These are phyloP conservation scores for Pseudopyricularia cyperi DNA, from an alignment of 2,329 filamentous ascomycete genomes.

Conservation along the genomic window DNA sequence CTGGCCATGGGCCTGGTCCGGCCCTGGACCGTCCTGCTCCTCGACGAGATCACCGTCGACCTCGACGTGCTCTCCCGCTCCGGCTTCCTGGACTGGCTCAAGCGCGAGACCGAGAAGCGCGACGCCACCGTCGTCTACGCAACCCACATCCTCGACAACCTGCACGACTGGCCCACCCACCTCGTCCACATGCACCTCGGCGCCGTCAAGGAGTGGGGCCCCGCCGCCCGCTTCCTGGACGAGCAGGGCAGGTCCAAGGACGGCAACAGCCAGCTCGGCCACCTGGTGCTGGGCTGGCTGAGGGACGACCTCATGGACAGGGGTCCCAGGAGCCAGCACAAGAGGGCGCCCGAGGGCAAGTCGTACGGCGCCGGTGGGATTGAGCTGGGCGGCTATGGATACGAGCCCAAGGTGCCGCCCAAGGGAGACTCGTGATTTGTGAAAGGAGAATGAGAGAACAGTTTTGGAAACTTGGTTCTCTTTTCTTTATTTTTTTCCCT, in stretches of 20 bases:
- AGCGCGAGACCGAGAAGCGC: constrained; percentile 69
- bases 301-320: constrained; percentile 65
- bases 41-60: constrained; percentile 97
- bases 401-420: constrained; percentile 29
- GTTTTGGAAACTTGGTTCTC: neutral
- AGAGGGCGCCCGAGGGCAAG: constrained; percentile 47
- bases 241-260: constrained; percentile 20
- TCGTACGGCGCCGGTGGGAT: constrained; percentile 42
- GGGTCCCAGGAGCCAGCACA: constrained; percentile 56
- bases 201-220: constrained; percentile 74
- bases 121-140: constrained; percentile 92
- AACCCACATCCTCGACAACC: constrained; percentile 91
- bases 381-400: constrained; percentile 41
- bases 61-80: constrained; percentile 75
- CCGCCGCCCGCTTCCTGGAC: constrained; percentile 53
- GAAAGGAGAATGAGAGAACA: neutral
- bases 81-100: constrained; percentile 77
- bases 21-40: constrained; percentile 79
- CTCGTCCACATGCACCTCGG: constrained; percentile 92
- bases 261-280: constrained; percentile 75
- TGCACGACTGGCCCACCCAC: constrained; percentile 90
- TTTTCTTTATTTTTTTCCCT: neutral
- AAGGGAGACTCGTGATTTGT: neutral
- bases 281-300: constrained; percentile 81
- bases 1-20: constrained; percentile 88